phyloP scores from a whole-genome alignment of 306 rosid genomes.

The Quercus mongolica region DNA sequence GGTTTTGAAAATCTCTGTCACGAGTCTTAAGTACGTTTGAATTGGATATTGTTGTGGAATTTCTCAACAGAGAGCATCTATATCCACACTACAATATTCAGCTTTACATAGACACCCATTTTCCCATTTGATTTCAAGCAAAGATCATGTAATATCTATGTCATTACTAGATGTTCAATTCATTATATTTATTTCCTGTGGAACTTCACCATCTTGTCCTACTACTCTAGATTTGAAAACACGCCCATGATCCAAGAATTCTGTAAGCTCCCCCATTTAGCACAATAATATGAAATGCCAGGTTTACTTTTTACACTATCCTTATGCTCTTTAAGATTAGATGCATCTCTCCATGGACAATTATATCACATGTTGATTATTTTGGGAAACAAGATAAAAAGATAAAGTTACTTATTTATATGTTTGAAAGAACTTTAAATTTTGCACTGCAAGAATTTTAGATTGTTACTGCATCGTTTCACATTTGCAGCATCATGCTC shows the following conservation, averaged over 20 bases:
- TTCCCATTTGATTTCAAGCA: conserved; percentile 24
- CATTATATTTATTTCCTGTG: conserved; percentile 9
- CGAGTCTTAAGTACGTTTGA: conserved; percentile 24
- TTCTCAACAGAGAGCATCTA: conserved; percentile 2
- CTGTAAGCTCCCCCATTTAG: background rate
- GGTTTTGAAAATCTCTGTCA: conserved; percentile 64
- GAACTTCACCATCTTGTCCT: background rate
- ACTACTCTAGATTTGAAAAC: background rate
- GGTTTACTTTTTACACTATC: background rate
- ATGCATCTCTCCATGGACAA: background rate
- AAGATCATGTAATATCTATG: conserved; percentile 7
- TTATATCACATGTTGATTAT: background rate
- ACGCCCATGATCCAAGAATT: background rate
- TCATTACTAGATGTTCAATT: conserved; percentile 13
- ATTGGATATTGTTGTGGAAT: background rate
- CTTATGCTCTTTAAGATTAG: background rate
- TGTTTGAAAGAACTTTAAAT: background rate
- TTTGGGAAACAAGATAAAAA: background rate
- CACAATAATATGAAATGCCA: background rate
- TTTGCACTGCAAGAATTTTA: background rate
- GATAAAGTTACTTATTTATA: background rate
- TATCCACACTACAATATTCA: conserved; percentile 9
- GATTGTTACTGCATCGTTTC: background rate
- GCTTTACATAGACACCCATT: conserved; percentile 10
- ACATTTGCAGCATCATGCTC: background rate